Evolutionary conservation across 768 basidiomycete genomes (phyloP).

Genomic region (Leccinum olivaceopallidum): DNA sequence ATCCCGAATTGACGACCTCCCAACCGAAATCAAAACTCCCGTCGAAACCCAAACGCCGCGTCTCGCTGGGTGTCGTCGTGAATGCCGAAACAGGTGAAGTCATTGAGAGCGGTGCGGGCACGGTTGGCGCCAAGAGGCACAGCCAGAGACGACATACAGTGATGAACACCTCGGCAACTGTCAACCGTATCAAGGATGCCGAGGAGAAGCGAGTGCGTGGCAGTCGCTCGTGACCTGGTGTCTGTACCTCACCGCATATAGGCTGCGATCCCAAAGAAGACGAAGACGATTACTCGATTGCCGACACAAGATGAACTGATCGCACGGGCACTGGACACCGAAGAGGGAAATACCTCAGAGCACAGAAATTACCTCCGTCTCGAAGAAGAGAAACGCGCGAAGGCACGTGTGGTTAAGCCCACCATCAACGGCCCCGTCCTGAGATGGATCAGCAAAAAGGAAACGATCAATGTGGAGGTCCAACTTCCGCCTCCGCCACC

Average conservation of each 20-base stretch:
- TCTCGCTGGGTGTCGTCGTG: conserved; percentile 54
- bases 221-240: not conserved
- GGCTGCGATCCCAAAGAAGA: conserved; percentile 64
- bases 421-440: conserved; percentile 65
- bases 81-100: conserved; percentile 65
- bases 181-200: conserved; percentile 61
- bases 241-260: conserved; percentile 21
- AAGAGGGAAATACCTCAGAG: conserved; percentile 80
- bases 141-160: conserved; percentile 70
- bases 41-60: conserved; percentile 43
- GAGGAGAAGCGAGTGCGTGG: conserved; percentile 58
- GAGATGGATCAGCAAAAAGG: conserved; percentile 68
- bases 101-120: conserved; percentile 34
- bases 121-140: conserved; percentile 39
- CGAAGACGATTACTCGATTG: conserved; percentile 48
- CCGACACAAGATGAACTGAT: conserved; percentile 85
- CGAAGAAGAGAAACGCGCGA: conserved; percentile 82
- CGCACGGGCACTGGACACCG: conserved; percentile 78
- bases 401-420: conserved; percentile 58
- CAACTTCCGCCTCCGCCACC: conserved; percentile 30
- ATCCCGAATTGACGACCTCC: conserved; percentile 47
- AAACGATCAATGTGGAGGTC: conserved; percentile 50
- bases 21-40: conserved; percentile 26
- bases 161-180: conserved; percentile 69
- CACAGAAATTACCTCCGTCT: conserved; percentile 76